phyloP scores from a whole-genome alignment of 2,329 filamentous ascomycete species.

The Atkinsonella texensis region DNA sequence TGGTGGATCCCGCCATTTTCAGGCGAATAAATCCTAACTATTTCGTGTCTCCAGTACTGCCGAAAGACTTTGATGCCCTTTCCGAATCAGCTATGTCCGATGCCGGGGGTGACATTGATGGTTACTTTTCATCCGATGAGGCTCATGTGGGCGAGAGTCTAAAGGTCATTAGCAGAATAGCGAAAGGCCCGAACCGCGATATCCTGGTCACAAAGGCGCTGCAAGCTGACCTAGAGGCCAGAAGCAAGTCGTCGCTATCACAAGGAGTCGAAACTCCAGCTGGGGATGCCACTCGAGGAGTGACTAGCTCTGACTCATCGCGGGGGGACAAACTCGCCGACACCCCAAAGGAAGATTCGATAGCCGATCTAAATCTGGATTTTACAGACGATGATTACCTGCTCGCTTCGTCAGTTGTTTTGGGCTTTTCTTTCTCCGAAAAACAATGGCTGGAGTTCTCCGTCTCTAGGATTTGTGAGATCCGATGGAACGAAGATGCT shows the following conservation, averaged over 20 bases:
- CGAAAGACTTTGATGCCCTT: conserved; percentile 54
- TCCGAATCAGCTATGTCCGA: conserved; percentile 36
- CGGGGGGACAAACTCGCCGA: conserved; percentile 3
- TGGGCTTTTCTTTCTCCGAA: conserved; percentile 79
- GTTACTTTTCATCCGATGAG: conserved; percentile 23
- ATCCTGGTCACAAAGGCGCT: conserved; percentile 19
- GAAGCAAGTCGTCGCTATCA: conserved; percentile 34
- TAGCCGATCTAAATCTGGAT: conserved; percentile 23
- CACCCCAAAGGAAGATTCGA: conserved; percentile 8
- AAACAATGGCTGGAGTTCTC: conserved; percentile 86
- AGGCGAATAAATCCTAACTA: conserved; percentile 82
- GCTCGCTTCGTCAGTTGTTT: conserved; percentile 70
- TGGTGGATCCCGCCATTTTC: conserved; percentile 77
- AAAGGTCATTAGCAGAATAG: background rate
- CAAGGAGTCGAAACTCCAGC: conserved; percentile 32
- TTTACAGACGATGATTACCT: conserved; percentile 78
- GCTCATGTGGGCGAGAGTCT: conserved; percentile 29
- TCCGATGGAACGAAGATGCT: conserved; percentile 72
- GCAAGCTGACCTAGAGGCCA: conserved; percentile 21
- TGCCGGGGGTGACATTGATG: conserved; percentile 22
- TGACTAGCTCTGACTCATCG: conserved; percentile 1
- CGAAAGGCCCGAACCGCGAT: background rate
- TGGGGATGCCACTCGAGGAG: conserved; percentile 9
- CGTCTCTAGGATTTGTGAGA: conserved; percentile 66
- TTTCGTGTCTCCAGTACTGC: conserved; percentile 58